Evolutionary conservation across 768 basidiomycete genomes (phyloP).

Genomic region (Neoboletus subvelutipes): DNA sequence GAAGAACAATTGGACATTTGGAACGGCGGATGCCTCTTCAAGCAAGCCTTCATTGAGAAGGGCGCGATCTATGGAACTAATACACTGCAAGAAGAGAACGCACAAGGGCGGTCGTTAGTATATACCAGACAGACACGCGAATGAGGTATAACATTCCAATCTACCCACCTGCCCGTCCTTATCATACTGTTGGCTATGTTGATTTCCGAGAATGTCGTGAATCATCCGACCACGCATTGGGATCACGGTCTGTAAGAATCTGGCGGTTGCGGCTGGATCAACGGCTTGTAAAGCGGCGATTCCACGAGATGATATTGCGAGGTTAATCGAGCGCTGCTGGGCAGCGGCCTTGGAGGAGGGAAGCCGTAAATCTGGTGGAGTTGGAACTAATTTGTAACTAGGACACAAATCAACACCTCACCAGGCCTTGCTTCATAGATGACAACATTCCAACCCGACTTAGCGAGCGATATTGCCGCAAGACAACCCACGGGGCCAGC

Average conservation of each 20-base stretch:
- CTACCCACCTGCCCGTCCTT: slow-evolving; percentile 76
- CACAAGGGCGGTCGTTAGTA: slow-evolving; percentile 26
- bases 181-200: slow-evolving; percentile 87
- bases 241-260: slow-evolving; percentile 77
- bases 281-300: slow-evolving; percentile 84
- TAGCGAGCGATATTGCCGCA: slow-evolving; percentile 80
- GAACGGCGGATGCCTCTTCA: slow-evolving; percentile 62
- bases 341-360: slow-evolving; percentile 62
- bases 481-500: slow-evolving; percentile 96
- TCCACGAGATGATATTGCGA: slow-evolving; percentile 92
- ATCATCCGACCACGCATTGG: slow-evolving; percentile 98
- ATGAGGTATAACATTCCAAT: slow-evolving; percentile 16
- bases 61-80: slow-evolving; percentile 90
- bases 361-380: slow-evolving; percentile 64
- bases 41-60: slow-evolving; percentile 86
- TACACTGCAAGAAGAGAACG: slow-evolving; percentile 57
- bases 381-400: slow-evolving; percentile 12
- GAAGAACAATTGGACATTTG: slow-evolving; percentile 72
- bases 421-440: slow-evolving; percentile 81
- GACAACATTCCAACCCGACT: slow-evolving; percentile 81
- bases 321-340: slow-evolving; percentile 89
- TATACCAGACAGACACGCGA: slow-evolving; percentile 22
- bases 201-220: slow-evolving; percentile 68
- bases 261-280: slow-evolving; percentile 64
- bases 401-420: slow-evolving; percentile 31